Percentiles rank a stretch among this genome's conserved stretches.
These are phyloP conservation scores for Mycena pura DNA, from an alignment of 768 basidiomycete species.

Conservation along the genomic window DNA sequence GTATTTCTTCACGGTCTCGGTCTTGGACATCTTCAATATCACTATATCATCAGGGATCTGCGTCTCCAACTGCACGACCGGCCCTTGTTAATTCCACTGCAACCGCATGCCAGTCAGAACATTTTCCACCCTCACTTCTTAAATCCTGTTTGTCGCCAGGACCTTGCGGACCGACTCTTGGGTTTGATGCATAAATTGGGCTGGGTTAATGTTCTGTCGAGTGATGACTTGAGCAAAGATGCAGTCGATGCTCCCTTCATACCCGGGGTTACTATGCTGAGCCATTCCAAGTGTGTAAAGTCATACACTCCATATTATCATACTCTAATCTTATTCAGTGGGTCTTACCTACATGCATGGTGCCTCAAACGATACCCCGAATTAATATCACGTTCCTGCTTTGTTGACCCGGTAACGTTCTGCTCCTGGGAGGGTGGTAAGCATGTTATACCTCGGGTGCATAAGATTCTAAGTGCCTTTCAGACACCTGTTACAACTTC, in stretches of 20 bases:
- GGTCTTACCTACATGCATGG: constrained; percentile 89
- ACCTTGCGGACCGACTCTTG: constrained; percentile 64
- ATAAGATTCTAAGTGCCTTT: constrained; percentile 1
- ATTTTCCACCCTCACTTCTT: constrained; percentile 82
- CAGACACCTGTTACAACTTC: constrained; percentile 92
- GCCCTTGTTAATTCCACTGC: constrained; percentile 77
- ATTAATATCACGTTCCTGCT: constrained; percentile 78
- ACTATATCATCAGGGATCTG: constrained; percentile 63
- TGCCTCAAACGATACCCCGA: constrained; percentile 79
- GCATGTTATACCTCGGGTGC: constrained; percentile 24
- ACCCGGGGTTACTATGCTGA: constrained; percentile 74
- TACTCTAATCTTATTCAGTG: constrained; percentile 46
- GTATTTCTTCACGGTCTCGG: constrained; percentile 92
- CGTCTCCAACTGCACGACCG: constrained; percentile 63
- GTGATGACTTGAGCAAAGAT: constrained; percentile 33
- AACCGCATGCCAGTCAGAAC: constrained; percentile 87
- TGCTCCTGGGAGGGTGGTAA: constrained; percentile 94
- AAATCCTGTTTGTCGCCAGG: constrained; percentile 67
- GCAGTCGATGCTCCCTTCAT: constrained; percentile 25
- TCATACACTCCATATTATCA: neutral
- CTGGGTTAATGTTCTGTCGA: constrained; percentile 54
- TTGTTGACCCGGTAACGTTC: constrained; percentile 90
- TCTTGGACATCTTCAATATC: constrained; percentile 78
- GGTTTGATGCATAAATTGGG: constrained; percentile 65
- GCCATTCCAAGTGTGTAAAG: constrained; percentile 84